Conservation (phyloP, 371 early-diverging fungal genomes). For the Lichtheimia hyalospora region DNA sequence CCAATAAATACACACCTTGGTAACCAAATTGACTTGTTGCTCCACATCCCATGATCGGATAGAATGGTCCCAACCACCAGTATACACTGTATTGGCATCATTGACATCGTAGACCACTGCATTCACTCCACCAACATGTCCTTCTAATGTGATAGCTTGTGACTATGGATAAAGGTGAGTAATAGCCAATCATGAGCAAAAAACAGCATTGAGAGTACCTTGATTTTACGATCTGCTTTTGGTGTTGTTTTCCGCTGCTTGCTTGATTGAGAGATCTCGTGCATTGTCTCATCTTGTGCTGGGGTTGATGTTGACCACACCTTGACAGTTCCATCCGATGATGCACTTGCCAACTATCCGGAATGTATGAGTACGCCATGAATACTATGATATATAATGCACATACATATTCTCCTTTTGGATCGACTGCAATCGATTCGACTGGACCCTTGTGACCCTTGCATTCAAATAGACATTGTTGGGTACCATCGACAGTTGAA, state of each 20-base stretch:
- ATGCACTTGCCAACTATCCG: slow-evolving; percentile 77
- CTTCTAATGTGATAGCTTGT: slow-evolving; percentile 53
- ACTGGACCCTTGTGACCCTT: slow-evolving; percentile 77
- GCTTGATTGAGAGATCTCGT: slow-evolving; percentile 50
- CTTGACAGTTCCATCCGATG: slow-evolving; percentile 77
- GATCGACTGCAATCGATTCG: slow-evolving; percentile 57
- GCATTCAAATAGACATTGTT: slow-evolving; percentile 61
- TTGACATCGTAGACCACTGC: slow-evolving; percentile 65
- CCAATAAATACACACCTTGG: slow-evolving; percentile 75
- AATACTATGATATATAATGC: neutral
- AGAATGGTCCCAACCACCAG: slow-evolving; percentile 94
- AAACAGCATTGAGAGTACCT: slow-evolving; percentile 23
- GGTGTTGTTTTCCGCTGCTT: slow-evolving; percentile 36
- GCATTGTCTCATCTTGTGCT: slow-evolving; percentile 56
- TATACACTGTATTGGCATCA: slow-evolving; percentile 63
- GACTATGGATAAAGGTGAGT: slow-evolving; percentile 25
- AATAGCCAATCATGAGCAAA: too few relatives aligned
- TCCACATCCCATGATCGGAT: slow-evolving; percentile 90
- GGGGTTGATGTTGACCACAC: slow-evolving; percentile 72
- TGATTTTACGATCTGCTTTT: slow-evolving; percentile 46
- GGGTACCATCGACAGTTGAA: slow-evolving; percentile 1
- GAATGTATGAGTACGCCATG: neutral
- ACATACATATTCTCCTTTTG: slow-evolving; percentile 24
- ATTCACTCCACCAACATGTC: slow-evolving; percentile 83
- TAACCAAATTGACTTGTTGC: slow-evolving; percentile 65